Base-by-base conservation (phyloP, 805 yeast genomes). In the Candida ipomoeae region DNA sequence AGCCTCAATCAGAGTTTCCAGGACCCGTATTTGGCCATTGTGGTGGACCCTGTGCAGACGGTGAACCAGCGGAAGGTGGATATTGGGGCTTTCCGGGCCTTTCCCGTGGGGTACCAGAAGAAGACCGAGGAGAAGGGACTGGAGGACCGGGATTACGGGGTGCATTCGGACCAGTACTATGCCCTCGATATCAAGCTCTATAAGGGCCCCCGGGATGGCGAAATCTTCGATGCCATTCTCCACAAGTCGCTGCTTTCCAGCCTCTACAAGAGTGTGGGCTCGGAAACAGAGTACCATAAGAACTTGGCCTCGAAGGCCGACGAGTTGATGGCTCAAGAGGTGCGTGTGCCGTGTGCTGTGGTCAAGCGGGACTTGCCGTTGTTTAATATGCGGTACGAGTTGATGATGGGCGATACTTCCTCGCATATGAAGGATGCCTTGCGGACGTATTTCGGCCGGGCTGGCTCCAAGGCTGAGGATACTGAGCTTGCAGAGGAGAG, bases 1-100 rank as follows among this genome's bases (percentile, higher is more conserved):
- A 67, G 74, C 20, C 76, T 89, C 62, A 89, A 91, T 60, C 97
- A 90, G 67, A 82, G 80, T 50, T 89, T 83, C 62, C 97, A 90
- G 65, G 97, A 90, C 60, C 97, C 97, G 1, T 90, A 87, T 62
- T 72, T 90, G 51, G 97, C 97, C 0, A 73, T 90, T 31, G 97
- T 90, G 6, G 78, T 91, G 46, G 97, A 90, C 67, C 97, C 97
- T 0, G 77, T 81, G 46, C 81, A 83, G 60, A 83, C 92, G 1
- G 62, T 72, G 3, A 67, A 76, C 13, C 81, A 84, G 46, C 85
- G 85, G 0, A 76, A 73, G 51, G 84, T 90, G 11, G 94, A 87
- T 43, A 86, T 90, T 49, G 97, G 96, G 1, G 96, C 96, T 0
- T 90, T 89, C 63, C 71, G 97, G 63, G 88, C 97, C 0, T 79